phyloP scores from a whole-genome alignment of 1,284 basidiomycete genomes.

The Cryptococcus sp. region DNA sequence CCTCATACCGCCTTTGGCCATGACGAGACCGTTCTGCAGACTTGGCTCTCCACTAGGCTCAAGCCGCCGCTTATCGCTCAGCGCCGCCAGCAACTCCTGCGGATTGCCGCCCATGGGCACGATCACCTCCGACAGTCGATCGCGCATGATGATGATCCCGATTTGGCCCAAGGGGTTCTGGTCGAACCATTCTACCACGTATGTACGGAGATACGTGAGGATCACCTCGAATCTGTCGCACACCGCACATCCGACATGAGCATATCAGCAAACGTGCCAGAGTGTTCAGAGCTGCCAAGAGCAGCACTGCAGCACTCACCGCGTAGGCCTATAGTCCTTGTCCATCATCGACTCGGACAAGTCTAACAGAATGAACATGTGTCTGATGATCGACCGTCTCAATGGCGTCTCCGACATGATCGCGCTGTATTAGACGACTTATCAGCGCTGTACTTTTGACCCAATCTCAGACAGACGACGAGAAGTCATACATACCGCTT shows the following conservation, averaged over 20 bases:
- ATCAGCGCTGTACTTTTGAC: neutral
- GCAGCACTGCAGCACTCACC: slow-evolving; percentile 49
- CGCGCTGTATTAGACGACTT: slow-evolving; percentile 50
- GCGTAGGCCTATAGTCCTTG: slow-evolving; percentile 89
- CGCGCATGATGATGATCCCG: slow-evolving; percentile 86
- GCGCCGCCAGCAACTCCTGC: slow-evolving; percentile 82
- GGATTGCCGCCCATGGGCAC: slow-evolving; percentile 93
- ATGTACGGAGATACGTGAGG: slow-evolving; percentile 84
- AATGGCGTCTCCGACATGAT: slow-evolving; percentile 75
- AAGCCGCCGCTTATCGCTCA: slow-evolving; percentile 83
- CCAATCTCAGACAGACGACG: neutral
- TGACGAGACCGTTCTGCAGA: slow-evolving; percentile 93
- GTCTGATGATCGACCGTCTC: slow-evolving; percentile 92
- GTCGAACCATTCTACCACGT: slow-evolving; percentile 97
- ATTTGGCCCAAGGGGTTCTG: slow-evolving; percentile 99
- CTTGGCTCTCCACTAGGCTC: slow-evolving; percentile 91
- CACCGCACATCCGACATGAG: too few relatives aligned
- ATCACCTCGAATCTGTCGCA: slow-evolving; percentile 71
- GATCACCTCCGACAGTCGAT: slow-evolving; percentile 81
- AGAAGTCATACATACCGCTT: slow-evolving; percentile 62
- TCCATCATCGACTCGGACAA: slow-evolving; percentile 90
- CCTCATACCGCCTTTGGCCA: slow-evolving; percentile 90
- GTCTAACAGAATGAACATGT: slow-evolving; percentile 87
- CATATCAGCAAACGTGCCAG: neutral
- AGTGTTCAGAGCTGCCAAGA: neutral